Percentiles rank a stretch among this genome's conserved stretches.
Evolutionary conservation across 306 rosid species (phyloP).

Genomic region (Rosa rugosa): DNA sequence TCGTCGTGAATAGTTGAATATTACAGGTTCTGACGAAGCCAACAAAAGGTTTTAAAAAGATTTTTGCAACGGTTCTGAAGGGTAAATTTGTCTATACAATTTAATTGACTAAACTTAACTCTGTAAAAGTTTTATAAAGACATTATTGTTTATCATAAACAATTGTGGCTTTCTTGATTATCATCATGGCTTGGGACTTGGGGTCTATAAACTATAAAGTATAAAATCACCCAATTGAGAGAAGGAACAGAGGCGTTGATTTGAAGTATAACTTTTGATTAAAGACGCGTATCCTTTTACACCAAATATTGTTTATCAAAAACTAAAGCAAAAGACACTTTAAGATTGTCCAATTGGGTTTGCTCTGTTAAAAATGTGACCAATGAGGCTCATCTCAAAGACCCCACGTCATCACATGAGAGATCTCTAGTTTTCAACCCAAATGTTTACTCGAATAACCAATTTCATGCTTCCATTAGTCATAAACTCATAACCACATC

Average conservation of each 20-base stretch:
- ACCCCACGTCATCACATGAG: too few relatives aligned
- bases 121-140: not conserved
- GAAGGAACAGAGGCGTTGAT: slow-evolving; percentile 43
- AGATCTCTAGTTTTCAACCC: too few relatives aligned
- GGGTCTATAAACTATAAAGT: slow-evolving; percentile 31
- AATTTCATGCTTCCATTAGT: too few relatives aligned
- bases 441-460: too few relatives aligned
- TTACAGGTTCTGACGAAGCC: slow-evolving; percentile 11
- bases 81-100: slow-evolving; percentile 24
- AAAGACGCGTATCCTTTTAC: slow-evolving; percentile 28
- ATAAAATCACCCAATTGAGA: slow-evolving; percentile 27
- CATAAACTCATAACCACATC: too few relatives aligned
- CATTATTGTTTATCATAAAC: slow-evolving; percentile 22
- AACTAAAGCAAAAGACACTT: not conserved
- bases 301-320: not conserved
- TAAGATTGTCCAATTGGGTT: not conserved
- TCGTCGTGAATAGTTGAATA: not conserved
- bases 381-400: not conserved
- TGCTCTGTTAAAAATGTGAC: not conserved
- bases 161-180: slow-evolving; percentile 31
- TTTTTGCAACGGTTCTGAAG: slow-evolving; percentile 24
- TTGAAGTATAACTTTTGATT: slow-evolving; percentile 46
- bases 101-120: slow-evolving; percentile 9
- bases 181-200: slow-evolving; percentile 34
- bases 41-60: not conserved